A percentile compares a stretch with the other conserved stretches of the same genome.
Evolutionary conservation across 2,329 filamentous ascomycete genomes (phyloP).

Genomic region (Neopestalotiopsis clavispora): DNA sequence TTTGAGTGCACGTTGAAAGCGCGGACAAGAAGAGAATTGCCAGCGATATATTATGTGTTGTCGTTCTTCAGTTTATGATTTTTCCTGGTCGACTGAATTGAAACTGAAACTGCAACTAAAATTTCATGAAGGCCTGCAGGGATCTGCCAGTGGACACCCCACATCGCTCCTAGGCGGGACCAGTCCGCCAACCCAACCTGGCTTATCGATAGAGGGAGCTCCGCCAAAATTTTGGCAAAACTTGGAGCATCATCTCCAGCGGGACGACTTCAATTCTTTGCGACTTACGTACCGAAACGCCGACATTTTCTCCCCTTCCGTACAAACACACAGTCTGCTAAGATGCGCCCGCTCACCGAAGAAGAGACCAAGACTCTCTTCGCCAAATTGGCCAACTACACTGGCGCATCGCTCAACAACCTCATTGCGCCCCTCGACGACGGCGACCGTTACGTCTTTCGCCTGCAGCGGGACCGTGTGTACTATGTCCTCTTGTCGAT

Average conservation of each 20-base stretch:
- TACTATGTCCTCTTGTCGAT: conserved; percentile 92
- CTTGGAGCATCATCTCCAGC: conserved; percentile 14
- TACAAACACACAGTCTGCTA: background rate
- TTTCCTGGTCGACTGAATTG: background rate
- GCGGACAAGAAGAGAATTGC: background rate
- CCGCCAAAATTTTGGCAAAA: conserved; percentile 19
- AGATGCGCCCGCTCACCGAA: conserved; percentile 25
- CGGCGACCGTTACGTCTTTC: conserved; percentile 83
- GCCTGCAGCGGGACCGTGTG: conserved; percentile 59
- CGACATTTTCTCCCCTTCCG: background rate
- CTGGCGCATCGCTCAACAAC: conserved; percentile 82
- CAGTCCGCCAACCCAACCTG: background rate
- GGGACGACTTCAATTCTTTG: conserved; percentile 5
- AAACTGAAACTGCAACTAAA: conserved; percentile 12
- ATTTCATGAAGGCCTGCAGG: conserved; percentile 16
- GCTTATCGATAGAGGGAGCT: conserved; percentile 14
- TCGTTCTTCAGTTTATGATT: background rate
- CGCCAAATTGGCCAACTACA: conserved; percentile 92
- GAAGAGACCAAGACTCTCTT: conserved; percentile 75
- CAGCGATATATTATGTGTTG: background rate
- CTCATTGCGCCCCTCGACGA: conserved; percentile 76
- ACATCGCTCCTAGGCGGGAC: conserved; percentile 7
- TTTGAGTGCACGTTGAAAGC: conserved; percentile 3
- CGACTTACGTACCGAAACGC: background rate
- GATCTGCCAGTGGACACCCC: conserved; percentile 11